Evolutionary conservation across 2,329 filamentous ascomycete species (phyloP).

Genomic region (Exophiala sideris): DNA sequence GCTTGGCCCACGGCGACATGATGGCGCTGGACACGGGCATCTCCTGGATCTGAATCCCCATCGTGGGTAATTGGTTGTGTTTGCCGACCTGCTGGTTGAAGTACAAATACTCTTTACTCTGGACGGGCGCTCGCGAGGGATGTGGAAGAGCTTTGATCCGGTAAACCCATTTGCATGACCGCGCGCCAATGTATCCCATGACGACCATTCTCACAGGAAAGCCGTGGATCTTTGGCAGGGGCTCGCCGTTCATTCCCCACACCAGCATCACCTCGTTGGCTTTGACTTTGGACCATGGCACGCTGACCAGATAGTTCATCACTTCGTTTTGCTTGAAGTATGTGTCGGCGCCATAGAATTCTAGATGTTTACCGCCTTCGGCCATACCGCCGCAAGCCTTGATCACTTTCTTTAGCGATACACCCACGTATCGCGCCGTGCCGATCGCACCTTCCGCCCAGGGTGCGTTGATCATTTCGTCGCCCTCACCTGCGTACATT

Average conservation of each 20-base stretch:
- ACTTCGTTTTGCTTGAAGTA: constrained; percentile 67
- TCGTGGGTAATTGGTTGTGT: constrained; percentile 58
- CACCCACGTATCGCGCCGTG: constrained; percentile 61
- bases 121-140: constrained; percentile 59
- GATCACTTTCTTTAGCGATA: constrained; percentile 66
- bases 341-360: constrained; percentile 67
- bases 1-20: constrained; percentile 60
- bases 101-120: constrained; percentile 65
- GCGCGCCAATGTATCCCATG: constrained; percentile 64
- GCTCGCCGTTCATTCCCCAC: constrained; percentile 69
- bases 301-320: constrained; percentile 65
- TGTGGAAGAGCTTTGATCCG: constrained; percentile 58
- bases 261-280: constrained; percentile 64
- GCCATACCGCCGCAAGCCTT: constrained; percentile 64
- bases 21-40: constrained; percentile 68
- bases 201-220: constrained; percentile 62
- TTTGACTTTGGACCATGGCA: constrained; percentile 67
- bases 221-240: constrained; percentile 63
- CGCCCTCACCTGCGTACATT: constrained; percentile 64
- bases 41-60: constrained; percentile 66
- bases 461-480: constrained; percentile 51
- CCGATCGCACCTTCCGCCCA: constrained; percentile 68
- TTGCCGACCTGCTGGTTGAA: constrained; percentile 67
- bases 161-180: constrained; percentile 59
- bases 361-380: constrained; percentile 57